Percentiles rank a stretch among this genome's conserved stretches.
These are phyloP conservation scores for Diaporthe caulivora DNA, from an alignment of 2,329 filamentous ascomycete genomes.

Conservation along the genomic window DNA sequence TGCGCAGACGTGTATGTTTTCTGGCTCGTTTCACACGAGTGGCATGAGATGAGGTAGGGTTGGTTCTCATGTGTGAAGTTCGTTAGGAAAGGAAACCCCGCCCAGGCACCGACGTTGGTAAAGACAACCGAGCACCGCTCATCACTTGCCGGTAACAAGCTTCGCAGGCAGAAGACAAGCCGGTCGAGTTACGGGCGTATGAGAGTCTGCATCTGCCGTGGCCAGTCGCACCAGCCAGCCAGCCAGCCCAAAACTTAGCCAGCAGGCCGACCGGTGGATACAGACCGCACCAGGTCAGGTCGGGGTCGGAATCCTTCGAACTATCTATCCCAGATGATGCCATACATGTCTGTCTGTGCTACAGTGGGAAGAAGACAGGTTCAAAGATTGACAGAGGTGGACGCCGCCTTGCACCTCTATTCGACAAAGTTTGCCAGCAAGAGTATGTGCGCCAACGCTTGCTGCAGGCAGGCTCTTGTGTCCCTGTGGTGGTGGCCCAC, in stretches of 20 bases:
- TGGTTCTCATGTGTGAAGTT: too few species aligned
- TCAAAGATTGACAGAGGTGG: background rate
- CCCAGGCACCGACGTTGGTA: background rate
- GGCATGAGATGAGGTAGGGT: too few species aligned
- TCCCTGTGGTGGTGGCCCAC: constrained; percentile 21
- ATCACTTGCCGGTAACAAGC: background rate
- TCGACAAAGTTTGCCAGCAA: constrained; percentile 15
- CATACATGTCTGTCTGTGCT: constrained; percentile 13
- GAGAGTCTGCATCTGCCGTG: constrained; percentile 6
- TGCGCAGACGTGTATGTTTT: background rate
- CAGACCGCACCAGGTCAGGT: background rate
- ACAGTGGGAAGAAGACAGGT: background rate
- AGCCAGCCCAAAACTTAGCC: too few species aligned
- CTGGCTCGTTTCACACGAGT: background rate
- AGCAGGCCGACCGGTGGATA: background rate
- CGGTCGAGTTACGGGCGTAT: background rate
- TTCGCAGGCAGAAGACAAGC: background rate
- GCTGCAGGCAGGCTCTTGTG: constrained; percentile 26
- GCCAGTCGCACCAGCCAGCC: background rate
- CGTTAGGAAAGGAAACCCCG: background rate
- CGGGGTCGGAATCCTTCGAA: constrained; percentile 17
- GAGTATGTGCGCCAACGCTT: constrained; percentile 14
- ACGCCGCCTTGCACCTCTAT: background rate
- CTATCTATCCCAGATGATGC: constrained; percentile 20
- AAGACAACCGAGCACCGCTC: background rate